Conservation (phyloP, 441 rosid species). For the Pelargonium myrrhifolium region DNA sequence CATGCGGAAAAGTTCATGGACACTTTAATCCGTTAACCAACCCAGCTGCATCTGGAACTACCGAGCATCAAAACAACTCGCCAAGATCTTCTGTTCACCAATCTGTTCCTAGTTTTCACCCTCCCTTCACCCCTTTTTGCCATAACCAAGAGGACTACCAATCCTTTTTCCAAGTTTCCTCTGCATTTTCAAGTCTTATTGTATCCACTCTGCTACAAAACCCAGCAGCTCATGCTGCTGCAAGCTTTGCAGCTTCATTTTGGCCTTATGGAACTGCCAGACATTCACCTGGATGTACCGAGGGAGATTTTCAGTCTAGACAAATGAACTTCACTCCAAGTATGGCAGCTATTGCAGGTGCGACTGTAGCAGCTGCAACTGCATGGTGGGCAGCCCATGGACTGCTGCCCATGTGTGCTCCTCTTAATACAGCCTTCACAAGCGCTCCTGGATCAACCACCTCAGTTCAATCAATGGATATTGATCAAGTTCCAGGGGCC, state of each 20-base stretch:
- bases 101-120: slow-evolving; percentile 50
- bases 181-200: slow-evolving; percentile 74
- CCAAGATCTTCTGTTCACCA: slow-evolving; percentile 35
- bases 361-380: slow-evolving; percentile 93
- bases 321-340: slow-evolving; percentile 50
- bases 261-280: slow-evolving; percentile 65
- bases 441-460: slow-evolving; percentile 44
- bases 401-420: slow-evolving; percentile 70
- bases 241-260: slow-evolving; percentile 70
- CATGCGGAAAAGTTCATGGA: slow-evolving; percentile 41
- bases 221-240: slow-evolving; percentile 88
- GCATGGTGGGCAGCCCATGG: slow-evolving; percentile 99
- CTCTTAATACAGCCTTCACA: slow-evolving; percentile 44
- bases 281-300: slow-evolving; percentile 43
- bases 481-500: slow-evolving; percentile 28
- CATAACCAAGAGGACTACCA: slow-evolving; percentile 59
- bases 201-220: slow-evolving; percentile 77
- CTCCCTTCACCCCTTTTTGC: slow-evolving; percentile 34
- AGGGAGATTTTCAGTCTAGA: slow-evolving; percentile 36
- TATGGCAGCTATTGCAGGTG: slow-evolving; percentile 72
- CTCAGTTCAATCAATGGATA: slow-evolving; percentile 35
- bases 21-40: slow-evolving; percentile 33
- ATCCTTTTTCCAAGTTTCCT: slow-evolving; percentile 64
- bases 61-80: slow-evolving; percentile 38
- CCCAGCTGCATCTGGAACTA: slow-evolving; percentile 53